These are phyloP conservation scores for Pascua sp. DNA, from an alignment of 1,284 basidiomycete species.

Conservation along the genomic window DNA sequence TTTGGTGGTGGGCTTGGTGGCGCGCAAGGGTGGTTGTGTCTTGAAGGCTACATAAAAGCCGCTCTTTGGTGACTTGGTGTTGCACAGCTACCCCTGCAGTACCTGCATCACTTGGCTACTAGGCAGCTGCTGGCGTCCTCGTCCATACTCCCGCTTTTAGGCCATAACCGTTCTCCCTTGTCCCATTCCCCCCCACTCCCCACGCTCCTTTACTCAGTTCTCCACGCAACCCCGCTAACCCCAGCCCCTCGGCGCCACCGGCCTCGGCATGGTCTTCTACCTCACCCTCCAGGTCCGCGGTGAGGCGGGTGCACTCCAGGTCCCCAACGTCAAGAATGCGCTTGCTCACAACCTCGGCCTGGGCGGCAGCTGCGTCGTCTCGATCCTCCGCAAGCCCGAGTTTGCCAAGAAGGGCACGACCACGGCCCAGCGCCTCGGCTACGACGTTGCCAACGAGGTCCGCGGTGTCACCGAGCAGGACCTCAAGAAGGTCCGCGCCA, in stretches of 20 bases:
- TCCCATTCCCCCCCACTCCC: too few relatives aligned
- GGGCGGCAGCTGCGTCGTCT: constrained; percentile 17
- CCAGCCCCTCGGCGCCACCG: constrained; percentile 18
- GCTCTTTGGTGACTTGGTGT: too few relatives aligned
- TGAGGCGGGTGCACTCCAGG: constrained; percentile 19
- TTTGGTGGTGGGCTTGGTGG: too few relatives aligned
- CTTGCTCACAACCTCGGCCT: constrained; percentile 21
- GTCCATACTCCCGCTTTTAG: too few relatives aligned
- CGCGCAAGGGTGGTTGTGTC: too few relatives aligned
- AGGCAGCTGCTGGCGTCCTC: too few relatives aligned
- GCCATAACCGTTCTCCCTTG: too few relatives aligned
- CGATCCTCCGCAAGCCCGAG: constrained; percentile 16
- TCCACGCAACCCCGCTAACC: not conserved
- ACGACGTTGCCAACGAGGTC: constrained; percentile 16
- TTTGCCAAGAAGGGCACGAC: constrained; percentile 16
- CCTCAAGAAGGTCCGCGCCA: constrained; percentile 16
- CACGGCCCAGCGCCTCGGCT: constrained; percentile 10
- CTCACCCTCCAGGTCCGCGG: constrained; percentile 19
- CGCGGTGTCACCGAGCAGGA: constrained; percentile 12
- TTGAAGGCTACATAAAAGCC: too few relatives aligned
- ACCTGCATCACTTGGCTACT: too few relatives aligned
- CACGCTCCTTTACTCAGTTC: not conserved
- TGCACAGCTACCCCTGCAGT: too few relatives aligned
- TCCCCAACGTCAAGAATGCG: constrained; percentile 17
- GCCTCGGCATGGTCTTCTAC: constrained; percentile 25